These are phyloP conservation scores for Pistacia atlantica DNA, from an alignment of 345 rosid genomes.

Conservation along the genomic window DNA sequence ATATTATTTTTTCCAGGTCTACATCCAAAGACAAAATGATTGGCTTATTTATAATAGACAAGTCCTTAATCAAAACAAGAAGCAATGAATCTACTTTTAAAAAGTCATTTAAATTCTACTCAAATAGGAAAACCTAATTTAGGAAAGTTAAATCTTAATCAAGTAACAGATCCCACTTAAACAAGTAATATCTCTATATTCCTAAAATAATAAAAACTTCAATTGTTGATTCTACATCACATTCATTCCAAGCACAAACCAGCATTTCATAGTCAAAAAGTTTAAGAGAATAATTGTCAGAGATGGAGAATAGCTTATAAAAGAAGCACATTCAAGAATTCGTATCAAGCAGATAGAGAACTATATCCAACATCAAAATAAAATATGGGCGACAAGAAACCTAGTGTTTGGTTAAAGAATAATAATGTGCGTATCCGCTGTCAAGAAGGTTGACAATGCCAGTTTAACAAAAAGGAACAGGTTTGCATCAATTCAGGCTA, in stretches of 20 bases:
- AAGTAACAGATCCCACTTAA: no score
- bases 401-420: background rate
- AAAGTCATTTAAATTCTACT: no score
- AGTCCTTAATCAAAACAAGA: no score
- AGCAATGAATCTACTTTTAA: no score
- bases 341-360: background rate
- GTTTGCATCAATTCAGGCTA: background rate
- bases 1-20: no score
- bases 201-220: no score
- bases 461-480: background rate
- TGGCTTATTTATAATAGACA: no score
- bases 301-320: background rate
- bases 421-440: no score
- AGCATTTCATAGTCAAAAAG: background rate
- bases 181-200: no score
- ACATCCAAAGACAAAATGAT: no score
- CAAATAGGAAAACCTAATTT: no score
- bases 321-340: background rate
- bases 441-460: background rate
- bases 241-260: conserved; percentile 13
- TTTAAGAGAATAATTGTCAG: background rate
- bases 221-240: background rate
- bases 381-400: background rate
- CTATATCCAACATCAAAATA: background rate
- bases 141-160: no score